These are phyloP conservation scores for Xylaria intraflava DNA, from an alignment of 495 filamentous ascomycete species.

Conservation along the genomic window DNA sequence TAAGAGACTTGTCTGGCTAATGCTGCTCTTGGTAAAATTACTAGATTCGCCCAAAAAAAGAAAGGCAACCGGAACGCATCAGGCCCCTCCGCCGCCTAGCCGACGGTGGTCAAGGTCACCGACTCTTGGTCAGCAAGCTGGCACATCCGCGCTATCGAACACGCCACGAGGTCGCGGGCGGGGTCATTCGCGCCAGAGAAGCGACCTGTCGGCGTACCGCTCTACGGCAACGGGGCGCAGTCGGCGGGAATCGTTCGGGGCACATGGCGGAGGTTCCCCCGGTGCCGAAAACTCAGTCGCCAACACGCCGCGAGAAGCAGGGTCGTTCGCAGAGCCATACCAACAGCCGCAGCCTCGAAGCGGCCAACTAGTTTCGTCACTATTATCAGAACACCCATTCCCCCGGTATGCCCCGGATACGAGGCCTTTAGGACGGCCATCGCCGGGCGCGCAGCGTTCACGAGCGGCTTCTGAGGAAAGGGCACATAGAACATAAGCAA, in stretches of 20 bases:
- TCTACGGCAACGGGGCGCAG: conserved; percentile 32
- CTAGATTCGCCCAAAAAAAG: conserved; percentile 66
- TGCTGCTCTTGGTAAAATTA: conserved; percentile 42
- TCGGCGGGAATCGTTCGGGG: conserved; percentile 30
- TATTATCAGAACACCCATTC: conserved; percentile 40
- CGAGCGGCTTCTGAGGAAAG: conserved; percentile 25
- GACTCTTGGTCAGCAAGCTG: conserved; percentile 50
- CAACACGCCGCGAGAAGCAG: conserved; percentile 22
- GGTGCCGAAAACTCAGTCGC: conserved; percentile 12
- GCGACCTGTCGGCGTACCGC: conserved; percentile 53
- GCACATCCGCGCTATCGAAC: conserved; percentile 43
- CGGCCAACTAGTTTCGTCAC: conserved; percentile 42
- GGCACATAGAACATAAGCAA: conserved; percentile 15
- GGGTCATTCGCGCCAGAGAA: conserved; percentile 63
- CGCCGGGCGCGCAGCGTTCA: conserved; percentile 20
- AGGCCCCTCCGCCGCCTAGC: conserved; percentile 50
- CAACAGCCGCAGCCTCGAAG: conserved; percentile 29
- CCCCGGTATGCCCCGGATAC: conserved; percentile 29
- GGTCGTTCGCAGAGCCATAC: conserved; percentile 19
- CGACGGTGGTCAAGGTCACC: conserved; percentile 50
- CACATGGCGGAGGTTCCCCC: conserved; percentile 38
- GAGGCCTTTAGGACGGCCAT: conserved; percentile 16
- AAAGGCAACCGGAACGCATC: conserved; percentile 60
- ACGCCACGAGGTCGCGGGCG: conserved; percentile 53
- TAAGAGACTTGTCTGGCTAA: conserved; percentile 44